These are phyloP conservation scores for Penicillium mononematosum DNA, from an alignment of 495 filamentous ascomycete genomes.

Conservation along the genomic window DNA sequence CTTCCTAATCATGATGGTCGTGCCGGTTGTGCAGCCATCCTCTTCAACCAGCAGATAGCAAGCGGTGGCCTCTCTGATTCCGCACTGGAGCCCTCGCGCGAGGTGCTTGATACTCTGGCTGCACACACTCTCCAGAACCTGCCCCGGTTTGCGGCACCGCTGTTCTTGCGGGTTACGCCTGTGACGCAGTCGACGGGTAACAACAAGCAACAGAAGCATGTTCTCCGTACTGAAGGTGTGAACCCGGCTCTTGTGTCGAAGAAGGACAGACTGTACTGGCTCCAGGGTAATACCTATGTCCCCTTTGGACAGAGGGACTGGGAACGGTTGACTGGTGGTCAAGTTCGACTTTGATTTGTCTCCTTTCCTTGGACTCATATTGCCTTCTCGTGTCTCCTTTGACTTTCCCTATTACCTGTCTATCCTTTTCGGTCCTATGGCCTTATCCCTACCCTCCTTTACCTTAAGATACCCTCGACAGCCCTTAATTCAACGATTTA, in stretches of 20 bases:
- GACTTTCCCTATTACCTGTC: neutral
- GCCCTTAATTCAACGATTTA: neutral
- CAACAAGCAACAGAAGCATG: constrained; percentile 80
- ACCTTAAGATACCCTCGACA: constrained; percentile 7
- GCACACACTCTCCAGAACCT: constrained; percentile 56
- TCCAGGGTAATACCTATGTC: constrained; percentile 62
- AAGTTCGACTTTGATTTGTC: constrained; percentile 60
- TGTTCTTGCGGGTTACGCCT: constrained; percentile 69
- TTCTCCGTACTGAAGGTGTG: constrained; percentile 69
- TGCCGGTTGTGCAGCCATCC: constrained; percentile 76
- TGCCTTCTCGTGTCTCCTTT: neutral
- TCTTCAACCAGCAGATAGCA: constrained; percentile 48
- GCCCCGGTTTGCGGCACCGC: constrained; percentile 72
- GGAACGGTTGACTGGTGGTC: constrained; percentile 62
- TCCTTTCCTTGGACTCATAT: neutral
- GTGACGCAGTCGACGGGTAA: constrained; percentile 72
- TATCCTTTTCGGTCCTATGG: neutral
- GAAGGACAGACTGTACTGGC: constrained; percentile 68
- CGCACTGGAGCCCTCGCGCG: constrained; percentile 34
- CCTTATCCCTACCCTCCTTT: neutral
- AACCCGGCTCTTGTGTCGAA: constrained; percentile 56
- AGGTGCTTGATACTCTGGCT: constrained; percentile 57
- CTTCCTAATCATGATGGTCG: constrained; percentile 83
- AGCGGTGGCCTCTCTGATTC: constrained; percentile 26
- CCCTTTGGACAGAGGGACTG: constrained; percentile 66